A percentile compares a stretch with the other conserved stretches of the same genome.
Evolutionary conservation across 2,329 filamentous ascomycete genomes (phyloP).

Genomic region (Fusarium zealandicum): DNA sequence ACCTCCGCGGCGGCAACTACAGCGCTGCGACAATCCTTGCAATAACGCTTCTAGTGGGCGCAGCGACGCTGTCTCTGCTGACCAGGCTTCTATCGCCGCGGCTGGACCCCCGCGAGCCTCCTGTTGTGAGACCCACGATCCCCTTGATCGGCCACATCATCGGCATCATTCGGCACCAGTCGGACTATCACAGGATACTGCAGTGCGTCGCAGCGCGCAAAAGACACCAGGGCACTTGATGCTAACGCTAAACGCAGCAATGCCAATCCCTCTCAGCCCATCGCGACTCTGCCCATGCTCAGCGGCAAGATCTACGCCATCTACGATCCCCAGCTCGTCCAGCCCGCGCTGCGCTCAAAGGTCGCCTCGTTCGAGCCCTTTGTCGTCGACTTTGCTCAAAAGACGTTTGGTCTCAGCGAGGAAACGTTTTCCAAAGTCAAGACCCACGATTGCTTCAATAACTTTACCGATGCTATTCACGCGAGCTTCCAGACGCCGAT

Average conservation of each 20-base stretch:
- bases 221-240: too few relatives aligned
- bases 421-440: constrained; percentile 39
- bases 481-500: constrained; percentile 44
- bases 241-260: constrained; percentile 24
- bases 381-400: constrained; percentile 47
- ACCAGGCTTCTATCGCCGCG: constrained; percentile 27
- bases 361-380: constrained; percentile 54
- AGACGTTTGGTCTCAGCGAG: constrained; percentile 48
- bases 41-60: constrained; percentile 14
- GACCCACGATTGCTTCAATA: constrained; percentile 23
- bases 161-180: constrained; percentile 48
- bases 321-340: constrained; percentile 49
- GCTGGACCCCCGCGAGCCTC: constrained; percentile 51
- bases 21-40: constrained; percentile 50
- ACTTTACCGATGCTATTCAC: constrained; percentile 45
- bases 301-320: constrained; percentile 55
- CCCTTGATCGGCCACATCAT: constrained; percentile 57
- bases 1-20: constrained; percentile 5
- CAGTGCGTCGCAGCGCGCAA: constrained; percentile 48
- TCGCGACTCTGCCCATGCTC: constrained; percentile 55
- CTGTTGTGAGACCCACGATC: constrained; percentile 49
- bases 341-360: constrained; percentile 49
- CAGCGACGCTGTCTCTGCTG: constrained; percentile 21
- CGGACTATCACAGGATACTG: constrained; percentile 48
- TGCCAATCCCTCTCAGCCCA: constrained; percentile 38